Evolutionary conservation across 225 moss, liverwort and hornwort genomes (phyloP).

Genomic region (Polytrichum commune): DNA sequence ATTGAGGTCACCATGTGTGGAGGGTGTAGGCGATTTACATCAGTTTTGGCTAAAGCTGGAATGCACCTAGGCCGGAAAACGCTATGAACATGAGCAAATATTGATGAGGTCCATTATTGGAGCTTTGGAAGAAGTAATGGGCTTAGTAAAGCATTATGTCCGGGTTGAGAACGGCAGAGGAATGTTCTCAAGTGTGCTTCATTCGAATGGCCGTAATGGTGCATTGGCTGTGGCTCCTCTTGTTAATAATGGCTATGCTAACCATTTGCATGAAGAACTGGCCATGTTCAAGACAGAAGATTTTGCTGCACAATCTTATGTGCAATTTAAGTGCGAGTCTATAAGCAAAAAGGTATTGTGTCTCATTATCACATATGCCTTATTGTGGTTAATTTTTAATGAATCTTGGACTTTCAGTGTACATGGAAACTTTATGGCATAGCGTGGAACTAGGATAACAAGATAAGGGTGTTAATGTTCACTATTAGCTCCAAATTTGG

Average conservation of each 20-base stretch:
- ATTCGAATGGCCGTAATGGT: conserved; percentile 39
- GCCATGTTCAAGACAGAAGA: conserved; percentile 78
- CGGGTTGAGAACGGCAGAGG: conserved; percentile 44
- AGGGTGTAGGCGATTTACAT: too few species aligned
- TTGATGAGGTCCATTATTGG: neutral
- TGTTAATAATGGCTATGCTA: conserved; percentile 51
- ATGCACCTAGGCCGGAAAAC: conserved; percentile 11
- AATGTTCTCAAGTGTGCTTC: conserved; percentile 26
- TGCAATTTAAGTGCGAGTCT: conserved; percentile 84
- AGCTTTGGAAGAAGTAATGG: conserved; percentile 34
- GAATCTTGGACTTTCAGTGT: too few species aligned
- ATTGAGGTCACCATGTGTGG: too few species aligned
- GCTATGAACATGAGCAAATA: too few species aligned
- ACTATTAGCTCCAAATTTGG: too few species aligned
- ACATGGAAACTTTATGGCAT: too few species aligned
- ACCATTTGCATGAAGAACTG: conserved; percentile 65
- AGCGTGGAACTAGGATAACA: too few species aligned
- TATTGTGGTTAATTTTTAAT: neutral
- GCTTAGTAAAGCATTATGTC: conserved; percentile 63
- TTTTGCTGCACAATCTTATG: conserved; percentile 75
- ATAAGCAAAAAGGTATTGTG: conserved; percentile 84
- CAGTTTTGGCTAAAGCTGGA: too few species aligned
- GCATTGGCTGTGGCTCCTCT: conserved; percentile 29
- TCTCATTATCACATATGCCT: neutral
- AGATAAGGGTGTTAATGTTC: too few species aligned